Base-by-base conservation (phyloP, 163 green algal species). In the Chlamydomonas reinhardtii region DNA sequence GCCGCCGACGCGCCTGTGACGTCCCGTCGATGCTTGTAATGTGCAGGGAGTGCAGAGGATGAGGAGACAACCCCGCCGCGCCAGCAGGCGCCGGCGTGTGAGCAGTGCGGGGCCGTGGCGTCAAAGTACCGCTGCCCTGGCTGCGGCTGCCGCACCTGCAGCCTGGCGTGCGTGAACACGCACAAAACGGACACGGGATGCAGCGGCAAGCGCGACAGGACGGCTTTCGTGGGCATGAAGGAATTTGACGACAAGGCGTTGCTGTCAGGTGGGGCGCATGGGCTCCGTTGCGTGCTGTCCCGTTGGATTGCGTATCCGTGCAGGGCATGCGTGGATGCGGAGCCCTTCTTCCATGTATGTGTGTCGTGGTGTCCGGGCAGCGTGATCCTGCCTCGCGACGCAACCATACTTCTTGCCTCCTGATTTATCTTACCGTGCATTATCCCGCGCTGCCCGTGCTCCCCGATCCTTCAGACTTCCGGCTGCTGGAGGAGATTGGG, bases 141-240 rank as follows among this genome's bases (percentile, higher is more conserved):
- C 27, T 97, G 95, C 77, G 19, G 88, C 16, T 52, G 34, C 2
- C 91, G 91, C 48, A 97, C 82, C 27, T 98, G 95, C 92, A 95
- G 91, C 84, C 82, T 96, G 22, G 86, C 80, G 19, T 98, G 95
- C 91, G 87, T 88, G 54, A 90, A 92, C 66, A 35, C 34, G 75
- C 96, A 98, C 91, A 98, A 98, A 83, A 86, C 79, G 25, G 80
- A 71, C 2, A 93, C 37, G 29, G 91, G 90, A 3, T 98, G 96
- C 93, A 95, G 66, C 9, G 96, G 96, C 66, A 96, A 97, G 88
- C 88, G 96, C 22, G 92, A 96, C 91, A 91, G 94, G 39, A 95
- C 95, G 24, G 92, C 79, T 0, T 98, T 96, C 88, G 93, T 97
- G 27, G 84, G 94, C 0, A 83, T 98, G 35, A 76, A 85, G 39